Percentiles rank a stretch among this genome's conserved stretches.
These are phyloP conservation scores for Phytopythium ostracodes DNA, from an alignment of 352 stramenopile species.

Conservation along the genomic window DNA sequence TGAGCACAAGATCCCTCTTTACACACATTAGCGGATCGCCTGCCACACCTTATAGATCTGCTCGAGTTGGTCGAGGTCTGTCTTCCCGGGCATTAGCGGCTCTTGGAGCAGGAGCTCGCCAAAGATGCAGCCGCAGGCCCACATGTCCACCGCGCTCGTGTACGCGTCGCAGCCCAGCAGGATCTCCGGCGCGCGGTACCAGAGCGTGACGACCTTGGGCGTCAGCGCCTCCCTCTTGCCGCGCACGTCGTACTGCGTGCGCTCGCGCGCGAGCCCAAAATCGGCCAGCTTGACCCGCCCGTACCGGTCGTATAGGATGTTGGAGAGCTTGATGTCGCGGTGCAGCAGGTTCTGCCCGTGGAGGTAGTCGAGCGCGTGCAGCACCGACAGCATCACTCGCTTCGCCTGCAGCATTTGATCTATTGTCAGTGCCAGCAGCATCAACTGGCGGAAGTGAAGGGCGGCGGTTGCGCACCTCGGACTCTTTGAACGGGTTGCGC, in stretches of 20 bases:
- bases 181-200: constrained; percentile 93
- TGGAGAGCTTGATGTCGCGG: constrained; percentile 94
- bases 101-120: constrained; percentile 50
- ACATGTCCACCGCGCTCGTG: constrained; percentile 90
- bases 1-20: not conserved
- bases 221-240: constrained; percentile 20
- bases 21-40: not conserved
- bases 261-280: constrained; percentile 55
- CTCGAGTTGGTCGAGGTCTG: constrained; percentile 59
- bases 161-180: constrained; percentile 87
- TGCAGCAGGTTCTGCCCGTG: constrained; percentile 85
- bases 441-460: not conserved
- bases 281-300: constrained; percentile 62
- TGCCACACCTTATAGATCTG: constrained; percentile 59
- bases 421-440: not conserved
- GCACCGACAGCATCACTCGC: constrained; percentile 87
- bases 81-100: constrained; percentile 59
- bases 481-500: constrained; percentile 69
- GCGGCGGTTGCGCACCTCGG: constrained; percentile 52
- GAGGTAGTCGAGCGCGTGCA: constrained; percentile 68
- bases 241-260: constrained; percentile 55
- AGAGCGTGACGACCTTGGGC: constrained; percentile 93
- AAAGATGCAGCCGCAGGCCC: constrained; percentile 69
- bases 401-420: constrained; percentile 37
- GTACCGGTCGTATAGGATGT: constrained; percentile 90